A percentile compares a stretch with the other conserved stretches of the same genome.
Conservation (phyloP, 2,329 filamentous ascomycete species). For the Albifimbria verrucaria region DNA sequence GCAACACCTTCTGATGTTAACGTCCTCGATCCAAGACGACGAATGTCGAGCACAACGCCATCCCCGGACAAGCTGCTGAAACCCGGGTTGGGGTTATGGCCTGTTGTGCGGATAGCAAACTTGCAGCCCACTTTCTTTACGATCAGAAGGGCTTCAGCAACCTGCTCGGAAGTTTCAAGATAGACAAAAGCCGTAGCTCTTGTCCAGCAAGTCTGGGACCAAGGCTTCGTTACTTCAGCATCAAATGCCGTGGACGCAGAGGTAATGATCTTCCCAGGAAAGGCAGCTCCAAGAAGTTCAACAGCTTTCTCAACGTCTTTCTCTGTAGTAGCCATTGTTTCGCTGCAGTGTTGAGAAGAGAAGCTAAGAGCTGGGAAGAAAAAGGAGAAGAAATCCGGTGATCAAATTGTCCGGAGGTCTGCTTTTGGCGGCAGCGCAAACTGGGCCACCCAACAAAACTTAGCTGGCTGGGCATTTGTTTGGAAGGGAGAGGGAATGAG, state of each 20-base stretch:
- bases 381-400: too few species aligned
- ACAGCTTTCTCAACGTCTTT: too few species aligned
- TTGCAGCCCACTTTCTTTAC: neutral
- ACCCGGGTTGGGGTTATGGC: neutral
- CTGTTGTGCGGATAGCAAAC: neutral
- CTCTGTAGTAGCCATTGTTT: too few species aligned
- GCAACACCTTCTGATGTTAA: neutral
- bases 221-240: neutral
- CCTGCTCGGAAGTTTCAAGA: neutral
- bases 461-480: too few species aligned
- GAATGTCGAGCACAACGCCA: neutral
- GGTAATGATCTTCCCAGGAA: neutral
- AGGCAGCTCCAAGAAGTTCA: neutral
- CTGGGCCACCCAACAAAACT: too few species aligned
- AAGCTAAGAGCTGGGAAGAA: too few species aligned
- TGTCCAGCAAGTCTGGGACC: conserved; percentile 1
- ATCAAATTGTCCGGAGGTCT: too few species aligned
- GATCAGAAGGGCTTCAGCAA: neutral
- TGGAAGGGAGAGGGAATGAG: too few species aligned
- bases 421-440: too few species aligned
- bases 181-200: neutral
- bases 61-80: neutral
- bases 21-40: neutral
- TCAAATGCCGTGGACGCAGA: neutral
- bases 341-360: too few species aligned